phyloP scores from a whole-genome alignment of 345 rosid species.

The Hibiscus tridactylites region DNA sequence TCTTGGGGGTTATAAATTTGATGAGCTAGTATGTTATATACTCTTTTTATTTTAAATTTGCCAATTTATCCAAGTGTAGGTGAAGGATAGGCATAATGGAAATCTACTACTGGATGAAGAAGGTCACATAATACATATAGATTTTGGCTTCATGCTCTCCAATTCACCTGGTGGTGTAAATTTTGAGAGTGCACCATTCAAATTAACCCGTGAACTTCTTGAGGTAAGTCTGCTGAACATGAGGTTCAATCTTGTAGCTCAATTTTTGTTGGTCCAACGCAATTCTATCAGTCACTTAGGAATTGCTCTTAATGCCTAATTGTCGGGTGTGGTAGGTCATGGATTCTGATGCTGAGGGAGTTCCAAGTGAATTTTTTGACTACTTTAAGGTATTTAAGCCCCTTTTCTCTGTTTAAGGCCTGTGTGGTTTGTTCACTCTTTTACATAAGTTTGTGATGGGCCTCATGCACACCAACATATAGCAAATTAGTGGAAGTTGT shows the following conservation, averaged over 20 bases:
- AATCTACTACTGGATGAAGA: constrained; percentile 93
- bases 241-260: neutral
- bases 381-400: constrained; percentile 70
- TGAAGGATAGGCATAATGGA: constrained; percentile 97
- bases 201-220: constrained; percentile 93
- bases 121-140: constrained; percentile 97
- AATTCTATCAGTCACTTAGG: neutral
- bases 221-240: constrained; percentile 44
- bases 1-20: neutral
- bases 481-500: neutral
- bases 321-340: constrained; percentile 50
- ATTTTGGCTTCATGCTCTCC: constrained; percentile 98
- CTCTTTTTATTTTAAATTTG: neutral
- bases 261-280: constrained; percentile 3
- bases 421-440: neutral
- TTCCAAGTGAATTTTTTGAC: constrained; percentile 98
- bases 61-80: constrained; percentile 27
- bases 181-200: constrained; percentile 99
- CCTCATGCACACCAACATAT: neutral
- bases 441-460: neutral
- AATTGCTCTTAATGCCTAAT: constrained; percentile 6
- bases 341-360: constrained; percentile 99
- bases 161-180: constrained; percentile 99
- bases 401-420: constrained; percentile 2
- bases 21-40: neutral